Conservation (phyloP, 2,329 filamentous ascomycete genomes). For the Fusarium sp. region DNA sequence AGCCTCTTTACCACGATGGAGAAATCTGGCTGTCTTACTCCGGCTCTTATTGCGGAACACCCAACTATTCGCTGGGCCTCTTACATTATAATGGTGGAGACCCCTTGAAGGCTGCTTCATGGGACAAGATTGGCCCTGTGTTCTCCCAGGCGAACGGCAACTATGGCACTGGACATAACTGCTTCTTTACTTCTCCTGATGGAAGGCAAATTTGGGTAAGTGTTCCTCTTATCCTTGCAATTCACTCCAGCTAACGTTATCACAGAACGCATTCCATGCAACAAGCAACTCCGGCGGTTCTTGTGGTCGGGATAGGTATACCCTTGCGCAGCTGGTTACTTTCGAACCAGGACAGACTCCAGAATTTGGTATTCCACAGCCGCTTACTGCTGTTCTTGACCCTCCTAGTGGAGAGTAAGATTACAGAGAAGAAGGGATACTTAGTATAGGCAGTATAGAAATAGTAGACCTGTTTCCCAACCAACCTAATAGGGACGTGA, state of each 20-base stretch:
- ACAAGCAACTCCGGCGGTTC: slow-evolving; percentile 13
- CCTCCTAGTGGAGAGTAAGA: slow-evolving; percentile 19
- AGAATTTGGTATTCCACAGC: slow-evolving; percentile 18
- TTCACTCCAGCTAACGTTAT: background rate
- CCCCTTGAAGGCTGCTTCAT: slow-evolving; percentile 60
- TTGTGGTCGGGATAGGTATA: slow-evolving; percentile 10
- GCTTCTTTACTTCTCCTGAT: slow-evolving; percentile 70
- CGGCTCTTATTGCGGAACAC: slow-evolving; percentile 69
- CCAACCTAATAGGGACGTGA: no score
- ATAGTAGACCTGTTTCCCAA: no score
- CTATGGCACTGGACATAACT: slow-evolving; percentile 70
- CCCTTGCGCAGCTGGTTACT: slow-evolving; percentile 12
- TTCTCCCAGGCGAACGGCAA: slow-evolving; percentile 68
- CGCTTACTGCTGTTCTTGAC: slow-evolving; percentile 2
- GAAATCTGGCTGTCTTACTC: slow-evolving; percentile 68
- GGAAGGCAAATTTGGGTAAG: slow-evolving; percentile 63
- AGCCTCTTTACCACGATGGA: slow-evolving; percentile 64
- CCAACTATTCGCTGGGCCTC: slow-evolving; percentile 66
- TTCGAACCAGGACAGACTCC: slow-evolving; percentile 5
- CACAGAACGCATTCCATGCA: slow-evolving; percentile 21
- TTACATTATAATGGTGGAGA: slow-evolving; percentile 67
- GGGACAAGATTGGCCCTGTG: slow-evolving; percentile 66
- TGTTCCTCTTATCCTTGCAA: background rate
- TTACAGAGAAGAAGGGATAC: no score
- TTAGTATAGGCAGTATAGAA: no score